phyloP scores from a whole-genome alignment of 495 filamentous ascomycete genomes.

The Talaromyces wortmannii region DNA sequence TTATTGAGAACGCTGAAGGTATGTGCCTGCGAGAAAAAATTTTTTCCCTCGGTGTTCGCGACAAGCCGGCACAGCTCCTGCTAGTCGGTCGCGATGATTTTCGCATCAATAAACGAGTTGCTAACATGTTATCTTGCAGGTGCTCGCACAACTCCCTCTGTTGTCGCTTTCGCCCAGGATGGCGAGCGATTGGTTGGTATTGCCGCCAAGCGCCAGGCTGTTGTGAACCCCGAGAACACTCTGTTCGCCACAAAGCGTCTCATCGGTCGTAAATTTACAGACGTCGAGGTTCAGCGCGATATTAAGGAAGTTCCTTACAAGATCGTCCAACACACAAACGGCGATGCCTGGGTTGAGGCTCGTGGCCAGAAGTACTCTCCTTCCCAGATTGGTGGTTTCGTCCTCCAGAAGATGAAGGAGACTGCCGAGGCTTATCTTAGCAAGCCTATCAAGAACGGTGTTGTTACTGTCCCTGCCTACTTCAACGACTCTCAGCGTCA shows the following conservation, averaged over 20 bases:
- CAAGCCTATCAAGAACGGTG: slow-evolving; percentile 88
- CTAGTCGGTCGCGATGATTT: slow-evolving; percentile 8
- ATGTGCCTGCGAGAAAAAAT: slow-evolving; percentile 21
- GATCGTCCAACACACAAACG: slow-evolving; percentile 97
- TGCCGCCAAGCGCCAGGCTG: slow-evolving; percentile 96
- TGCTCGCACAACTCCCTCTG: slow-evolving; percentile 92
- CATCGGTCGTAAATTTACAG: slow-evolving; percentile 97
- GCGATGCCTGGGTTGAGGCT: slow-evolving; percentile 96
- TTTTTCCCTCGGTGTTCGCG: slow-evolving; percentile 9
- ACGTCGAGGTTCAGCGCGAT: slow-evolving; percentile 92
- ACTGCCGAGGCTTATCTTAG: slow-evolving; percentile 86
- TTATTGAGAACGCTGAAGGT: slow-evolving; percentile 98
- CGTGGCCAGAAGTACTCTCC: slow-evolving; percentile 97
- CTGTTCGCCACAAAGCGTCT: slow-evolving; percentile 99
- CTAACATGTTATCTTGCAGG: slow-evolving; percentile 42
- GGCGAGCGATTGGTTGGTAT: slow-evolving; percentile 97
- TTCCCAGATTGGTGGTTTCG: slow-evolving; percentile 95
- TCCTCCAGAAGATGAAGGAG: slow-evolving; percentile 98
- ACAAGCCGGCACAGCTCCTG: not conserved
- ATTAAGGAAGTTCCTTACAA: slow-evolving; percentile 99
- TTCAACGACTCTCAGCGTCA: slow-evolving; percentile 98
- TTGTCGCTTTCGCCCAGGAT: slow-evolving; percentile 94
- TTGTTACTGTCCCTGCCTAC: slow-evolving; percentile 94
- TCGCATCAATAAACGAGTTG: not conserved
- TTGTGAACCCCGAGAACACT: slow-evolving; percentile 99